These are phyloP conservation scores for Filobasidium uniguttulatum DNA, from an alignment of 1,284 basidiomycete genomes.

Conservation along the genomic window DNA sequence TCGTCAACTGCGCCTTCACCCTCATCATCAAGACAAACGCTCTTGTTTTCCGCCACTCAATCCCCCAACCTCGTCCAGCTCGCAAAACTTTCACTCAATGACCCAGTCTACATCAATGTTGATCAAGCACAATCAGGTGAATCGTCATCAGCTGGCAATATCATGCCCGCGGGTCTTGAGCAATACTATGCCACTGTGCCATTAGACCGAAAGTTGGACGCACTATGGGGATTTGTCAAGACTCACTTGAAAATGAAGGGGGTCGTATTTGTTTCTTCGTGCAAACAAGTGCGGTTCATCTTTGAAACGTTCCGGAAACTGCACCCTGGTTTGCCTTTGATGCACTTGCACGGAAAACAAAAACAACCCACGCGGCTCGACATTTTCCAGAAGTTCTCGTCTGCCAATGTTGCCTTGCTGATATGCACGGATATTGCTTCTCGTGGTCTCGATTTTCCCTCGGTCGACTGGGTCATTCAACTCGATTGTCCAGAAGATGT, in stretches of 20 bases:
- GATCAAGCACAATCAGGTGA: conserved; percentile 42
- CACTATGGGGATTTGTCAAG: conserved; percentile 90
- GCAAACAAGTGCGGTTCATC: conserved; percentile 88
- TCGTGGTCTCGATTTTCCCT: conserved; percentile 90
- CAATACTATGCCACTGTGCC: conserved; percentile 80
- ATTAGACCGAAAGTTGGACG: conserved; percentile 78
- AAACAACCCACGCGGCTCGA: conserved; percentile 78
- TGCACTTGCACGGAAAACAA: conserved; percentile 92
- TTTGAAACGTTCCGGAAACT: conserved; percentile 91
- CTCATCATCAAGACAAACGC: conserved; percentile 62
- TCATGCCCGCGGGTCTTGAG: conserved; percentile 57
- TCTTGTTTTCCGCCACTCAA: conserved; percentile 94
- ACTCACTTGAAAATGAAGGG: conserved; percentile 83
- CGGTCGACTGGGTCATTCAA: conserved; percentile 95
- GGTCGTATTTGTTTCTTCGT: conserved; percentile 86
- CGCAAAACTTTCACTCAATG: conserved; percentile 73
- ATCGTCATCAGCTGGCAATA: neutral
- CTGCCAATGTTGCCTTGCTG: conserved; percentile 63
- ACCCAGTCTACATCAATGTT: conserved; percentile 64
- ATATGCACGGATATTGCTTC: conserved; percentile 97
- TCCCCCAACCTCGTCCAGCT: conserved; percentile 80
- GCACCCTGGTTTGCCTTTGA: conserved; percentile 78
- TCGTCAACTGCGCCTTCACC: conserved; percentile 41
- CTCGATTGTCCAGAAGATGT: conserved; percentile 95
- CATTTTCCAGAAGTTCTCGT: conserved; percentile 69